A percentile compares a stretch with the other conserved stretches of the same genome.
These are phyloP conservation scores for Yamadazyma trypodendri DNA, from an alignment of 1,139 yeast species.

Conservation along the genomic window DNA sequence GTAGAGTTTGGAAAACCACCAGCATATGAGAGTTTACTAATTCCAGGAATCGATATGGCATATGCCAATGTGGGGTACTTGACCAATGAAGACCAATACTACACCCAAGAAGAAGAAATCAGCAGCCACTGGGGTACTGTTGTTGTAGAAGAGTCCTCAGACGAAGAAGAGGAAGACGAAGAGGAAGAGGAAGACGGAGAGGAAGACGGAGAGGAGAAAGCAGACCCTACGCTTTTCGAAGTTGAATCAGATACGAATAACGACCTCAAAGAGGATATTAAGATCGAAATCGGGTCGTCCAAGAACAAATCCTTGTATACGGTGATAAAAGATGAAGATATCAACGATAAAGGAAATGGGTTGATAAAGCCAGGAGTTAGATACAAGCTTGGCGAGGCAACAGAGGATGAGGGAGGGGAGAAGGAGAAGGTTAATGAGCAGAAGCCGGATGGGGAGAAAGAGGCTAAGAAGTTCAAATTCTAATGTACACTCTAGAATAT, in stretches of 20 bases:
- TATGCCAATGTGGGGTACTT: constrained; percentile 41
- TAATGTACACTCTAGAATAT: constrained; percentile 5
- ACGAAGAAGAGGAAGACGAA: constrained; percentile 30
- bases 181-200: constrained; percentile 21
- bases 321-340: constrained; percentile 26
- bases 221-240: constrained; percentile 14
- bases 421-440: constrained; percentile 4
- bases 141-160: constrained; percentile 34
- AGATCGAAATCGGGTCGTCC: neutral
- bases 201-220: constrained; percentile 20
- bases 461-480: constrained; percentile 9
- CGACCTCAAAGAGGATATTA: constrained; percentile 14
- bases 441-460: constrained; percentile 1
- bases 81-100: constrained; percentile 15
- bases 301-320: constrained; percentile 24
- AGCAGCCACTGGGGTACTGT: constrained; percentile 44
- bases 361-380: constrained; percentile 18
- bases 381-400: constrained; percentile 19
- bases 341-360: constrained; percentile 10
- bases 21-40: constrained; percentile 62
- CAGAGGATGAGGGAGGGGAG: constrained; percentile 4
- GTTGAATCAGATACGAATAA: constrained; percentile 17
- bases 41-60: constrained; percentile 52
- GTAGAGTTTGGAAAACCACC: constrained; percentile 81
- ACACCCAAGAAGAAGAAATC: constrained; percentile 18